A percentile compares a stretch with the other conserved stretches of the same genome.
phyloP scores from a whole-genome alignment of 441 rosid genomes.

The Aleurites moluccanus region DNA sequence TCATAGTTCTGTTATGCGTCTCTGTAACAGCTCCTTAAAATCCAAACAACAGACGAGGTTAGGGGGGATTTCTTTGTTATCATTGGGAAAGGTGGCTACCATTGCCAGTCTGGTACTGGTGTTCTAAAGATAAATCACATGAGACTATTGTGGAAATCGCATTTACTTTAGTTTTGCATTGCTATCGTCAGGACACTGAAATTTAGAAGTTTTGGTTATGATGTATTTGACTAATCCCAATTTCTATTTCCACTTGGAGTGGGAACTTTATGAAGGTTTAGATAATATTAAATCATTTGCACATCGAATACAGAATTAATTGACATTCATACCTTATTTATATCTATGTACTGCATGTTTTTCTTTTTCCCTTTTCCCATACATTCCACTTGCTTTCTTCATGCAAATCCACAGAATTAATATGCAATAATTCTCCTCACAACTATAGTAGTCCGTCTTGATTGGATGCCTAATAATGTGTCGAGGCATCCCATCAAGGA shows the following conservation, averaged over 20 bases:
- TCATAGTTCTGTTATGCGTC: not conserved
- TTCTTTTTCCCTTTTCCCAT: not conserved
- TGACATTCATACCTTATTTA: not conserved
- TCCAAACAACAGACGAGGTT: not conserved
- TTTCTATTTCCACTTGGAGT: not conserved
- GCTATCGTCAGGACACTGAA: not conserved
- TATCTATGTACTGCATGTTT: conserved; percentile 1
- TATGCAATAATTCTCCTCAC: not conserved
- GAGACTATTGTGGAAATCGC: not conserved
- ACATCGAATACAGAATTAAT: not conserved
- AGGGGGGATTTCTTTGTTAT: no score
- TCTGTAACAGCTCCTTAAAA: not conserved
- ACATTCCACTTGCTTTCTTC: not conserved
- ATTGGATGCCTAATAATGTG: conserved; percentile 1
- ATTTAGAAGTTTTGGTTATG: not conserved
- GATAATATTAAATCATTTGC: not conserved
- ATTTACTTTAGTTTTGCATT: not conserved
- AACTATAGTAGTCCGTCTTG: not conserved
- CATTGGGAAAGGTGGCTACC: not conserved
- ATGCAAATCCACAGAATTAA: not conserved
- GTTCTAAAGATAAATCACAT: not conserved
- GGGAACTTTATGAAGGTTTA: not conserved
- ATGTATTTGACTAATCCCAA: conserved; percentile 19
- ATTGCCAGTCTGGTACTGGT: not conserved
- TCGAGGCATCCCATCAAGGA: not conserved